These are phyloP conservation scores for Tolypocladium ovalisporum DNA, from an alignment of 2,329 filamentous ascomycete species.

Conservation along the genomic window DNA sequence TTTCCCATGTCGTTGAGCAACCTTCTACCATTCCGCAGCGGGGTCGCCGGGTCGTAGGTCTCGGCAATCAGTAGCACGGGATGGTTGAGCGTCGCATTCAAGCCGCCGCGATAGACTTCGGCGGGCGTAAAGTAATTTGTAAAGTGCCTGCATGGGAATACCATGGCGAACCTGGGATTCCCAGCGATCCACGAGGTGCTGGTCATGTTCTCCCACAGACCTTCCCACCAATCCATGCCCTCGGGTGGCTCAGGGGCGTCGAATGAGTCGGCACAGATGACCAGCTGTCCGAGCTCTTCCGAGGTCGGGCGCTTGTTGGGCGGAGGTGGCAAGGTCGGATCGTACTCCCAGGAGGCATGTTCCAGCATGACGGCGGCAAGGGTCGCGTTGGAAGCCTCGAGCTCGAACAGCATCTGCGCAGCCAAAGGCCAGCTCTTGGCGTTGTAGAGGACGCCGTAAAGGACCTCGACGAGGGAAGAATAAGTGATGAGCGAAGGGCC, in stretches of 20 bases:
- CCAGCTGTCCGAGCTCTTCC: constrained; percentile 27
- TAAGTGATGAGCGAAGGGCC: constrained; percentile 36
- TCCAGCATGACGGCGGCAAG: constrained; percentile 29
- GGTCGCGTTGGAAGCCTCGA: constrained; percentile 33
- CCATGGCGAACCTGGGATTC: constrained; percentile 31
- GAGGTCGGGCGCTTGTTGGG: constrained; percentile 17
- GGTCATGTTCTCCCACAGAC: constrained; percentile 37
- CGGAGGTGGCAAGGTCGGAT: constrained; percentile 23
- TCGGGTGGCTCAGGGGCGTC: constrained; percentile 27
- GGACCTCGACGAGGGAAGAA: constrained; percentile 24
- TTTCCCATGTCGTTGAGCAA: constrained; percentile 32
- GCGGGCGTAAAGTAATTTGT: constrained; percentile 31
- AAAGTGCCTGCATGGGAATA: constrained; percentile 36
- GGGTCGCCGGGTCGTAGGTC: constrained; percentile 39
- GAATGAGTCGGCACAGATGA: constrained; percentile 35
- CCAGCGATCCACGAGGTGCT: constrained; percentile 32
- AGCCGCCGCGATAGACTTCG: constrained; percentile 34
- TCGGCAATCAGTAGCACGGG: constrained; percentile 37
- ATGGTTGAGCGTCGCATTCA: constrained; percentile 30
- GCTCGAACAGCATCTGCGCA: constrained; percentile 29
- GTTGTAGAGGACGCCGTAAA: constrained; percentile 33
- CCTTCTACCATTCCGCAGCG: constrained; percentile 33
- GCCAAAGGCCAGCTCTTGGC: constrained; percentile 28
- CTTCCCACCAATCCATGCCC: constrained; percentile 32
- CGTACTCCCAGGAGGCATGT: constrained; percentile 25